Evolutionary conservation across 2,329 filamentous ascomycete genomes (phyloP).

Genomic region (Monosporascus sp.): DNA sequence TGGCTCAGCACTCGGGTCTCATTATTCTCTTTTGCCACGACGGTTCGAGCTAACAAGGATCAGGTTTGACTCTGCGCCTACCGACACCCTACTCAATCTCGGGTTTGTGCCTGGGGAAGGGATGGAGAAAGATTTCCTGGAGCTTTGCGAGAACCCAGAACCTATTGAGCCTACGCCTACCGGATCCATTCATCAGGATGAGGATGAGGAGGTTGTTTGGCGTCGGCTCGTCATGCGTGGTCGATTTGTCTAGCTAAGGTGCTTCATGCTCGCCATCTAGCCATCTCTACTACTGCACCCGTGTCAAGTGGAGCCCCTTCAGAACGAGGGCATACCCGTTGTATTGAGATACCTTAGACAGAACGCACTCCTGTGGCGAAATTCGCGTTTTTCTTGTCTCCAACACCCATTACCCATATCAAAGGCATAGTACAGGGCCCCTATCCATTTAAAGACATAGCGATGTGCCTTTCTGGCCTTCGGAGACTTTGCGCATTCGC

Average conservation of each 20-base stretch:
- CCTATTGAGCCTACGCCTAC: constrained; percentile 23
- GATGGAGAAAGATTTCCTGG: constrained; percentile 28
- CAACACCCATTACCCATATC: too few species aligned
- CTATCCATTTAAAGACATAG: too few species aligned
- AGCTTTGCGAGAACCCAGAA: constrained; percentile 29
- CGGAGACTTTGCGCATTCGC: too few species aligned
- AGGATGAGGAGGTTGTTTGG: constrained; percentile 30
- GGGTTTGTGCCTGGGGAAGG: constrained; percentile 27
- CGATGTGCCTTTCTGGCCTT: too few species aligned
- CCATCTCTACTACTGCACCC: neutral
- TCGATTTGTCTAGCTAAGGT: constrained; percentile 19
- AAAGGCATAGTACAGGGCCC: too few species aligned
- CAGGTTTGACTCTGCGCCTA: constrained; percentile 27
- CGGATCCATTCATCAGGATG: constrained; percentile 20
- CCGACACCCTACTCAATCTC: constrained; percentile 27
- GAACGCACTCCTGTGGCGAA: too few species aligned
- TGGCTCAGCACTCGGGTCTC: constrained; percentile 7
- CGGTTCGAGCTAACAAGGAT: neutral
- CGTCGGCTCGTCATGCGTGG: constrained; percentile 28
- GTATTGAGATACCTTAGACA: too few species aligned
- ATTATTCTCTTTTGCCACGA: constrained; percentile 1
- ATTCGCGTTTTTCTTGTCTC: too few species aligned
- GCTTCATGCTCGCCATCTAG: neutral
- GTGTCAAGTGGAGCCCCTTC: too few species aligned
- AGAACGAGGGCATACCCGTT: too few species aligned